A percentile compares a stretch with the other conserved stretches of the same genome.
These are phyloP conservation scores for Phytophthora sojae DNA, from an alignment of 352 stramenopile genomes.

Conservation along the genomic window DNA sequence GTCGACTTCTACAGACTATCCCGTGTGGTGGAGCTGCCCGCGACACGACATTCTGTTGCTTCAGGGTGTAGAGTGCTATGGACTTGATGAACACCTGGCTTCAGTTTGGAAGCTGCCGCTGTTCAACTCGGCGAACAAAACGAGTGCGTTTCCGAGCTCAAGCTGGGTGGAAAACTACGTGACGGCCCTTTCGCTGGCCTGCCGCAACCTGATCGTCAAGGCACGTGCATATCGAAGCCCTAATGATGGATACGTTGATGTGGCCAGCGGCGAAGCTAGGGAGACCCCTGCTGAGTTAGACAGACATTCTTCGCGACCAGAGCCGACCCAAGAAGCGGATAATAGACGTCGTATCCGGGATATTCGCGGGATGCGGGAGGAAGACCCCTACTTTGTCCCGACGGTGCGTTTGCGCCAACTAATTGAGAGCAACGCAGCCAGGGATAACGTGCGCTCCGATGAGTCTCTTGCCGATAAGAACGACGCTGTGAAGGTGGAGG, in stretches of 20 bases:
- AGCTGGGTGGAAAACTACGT: constrained; percentile 88
- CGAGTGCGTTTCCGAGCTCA: constrained; percentile 51
- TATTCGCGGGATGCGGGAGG: constrained; percentile 67
- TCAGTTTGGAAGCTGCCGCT: constrained; percentile 75
- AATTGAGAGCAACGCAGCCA: constrained; percentile 45
- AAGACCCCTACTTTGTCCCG: constrained; percentile 63
- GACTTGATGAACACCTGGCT: constrained; percentile 72
- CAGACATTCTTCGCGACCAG: not conserved
- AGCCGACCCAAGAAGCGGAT: constrained; percentile 31
- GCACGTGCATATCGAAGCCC: constrained; percentile 12
- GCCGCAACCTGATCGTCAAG: constrained; percentile 45
- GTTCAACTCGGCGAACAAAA: constrained; percentile 58
- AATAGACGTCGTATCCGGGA: constrained; percentile 62
- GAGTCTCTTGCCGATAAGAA: not conserved
- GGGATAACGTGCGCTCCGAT: constrained; percentile 5
- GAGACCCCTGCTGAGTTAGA: not conserved
- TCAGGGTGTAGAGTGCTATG: constrained; percentile 85
- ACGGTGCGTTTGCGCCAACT: constrained; percentile 51
- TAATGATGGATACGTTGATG: constrained; percentile 22
- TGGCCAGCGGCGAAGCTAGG: constrained; percentile 11
- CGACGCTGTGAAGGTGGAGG: not conserved
- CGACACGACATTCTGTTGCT: constrained; percentile 83
- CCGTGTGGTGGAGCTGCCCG: constrained; percentile 79
- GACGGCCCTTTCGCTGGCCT: constrained; percentile 44
- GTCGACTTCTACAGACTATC: constrained; percentile 46